A percentile compares a stretch with the other conserved stretches of the same genome.
These are phyloP conservation scores for Trypanosoma lewisi DNA, from an alignment of 208 protist species.

Conservation along the genomic window DNA sequence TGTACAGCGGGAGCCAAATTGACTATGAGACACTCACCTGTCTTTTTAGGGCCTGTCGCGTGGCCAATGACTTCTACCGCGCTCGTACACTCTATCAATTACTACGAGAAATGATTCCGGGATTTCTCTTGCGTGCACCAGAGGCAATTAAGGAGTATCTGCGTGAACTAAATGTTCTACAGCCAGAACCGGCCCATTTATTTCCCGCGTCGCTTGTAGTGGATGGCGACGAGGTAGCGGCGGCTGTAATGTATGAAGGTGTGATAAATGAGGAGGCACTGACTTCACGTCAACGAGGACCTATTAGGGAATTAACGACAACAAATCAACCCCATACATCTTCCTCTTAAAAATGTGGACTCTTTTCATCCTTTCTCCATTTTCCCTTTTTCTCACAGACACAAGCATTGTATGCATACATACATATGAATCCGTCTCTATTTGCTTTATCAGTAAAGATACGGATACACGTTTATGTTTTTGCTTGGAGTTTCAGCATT, in stretches of 20 bases:
- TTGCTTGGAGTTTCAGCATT: not conserved
- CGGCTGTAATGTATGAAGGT: conserved; percentile 8
- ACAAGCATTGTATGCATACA: not conserved
- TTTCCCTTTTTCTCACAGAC: not conserved
- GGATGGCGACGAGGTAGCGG: not conserved
- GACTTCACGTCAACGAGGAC: conserved; percentile 2
- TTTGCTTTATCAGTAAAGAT: no score
- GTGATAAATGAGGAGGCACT: conserved; percentile 15
- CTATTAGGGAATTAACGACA: conserved; percentile 26
- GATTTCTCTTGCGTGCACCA: conserved; percentile 74
- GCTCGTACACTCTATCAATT: conserved; percentile 73
- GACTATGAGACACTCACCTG: conserved; percentile 71
- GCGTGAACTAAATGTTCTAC: conserved; percentile 58
- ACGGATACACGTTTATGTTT: not conserved
- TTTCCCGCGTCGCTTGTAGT: conserved; percentile 26
- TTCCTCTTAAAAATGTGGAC: no score
- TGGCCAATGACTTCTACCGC: conserved; percentile 75
- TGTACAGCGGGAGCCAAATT: conserved; percentile 75
- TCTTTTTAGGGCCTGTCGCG: conserved; percentile 74
- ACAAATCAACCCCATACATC: not conserved
- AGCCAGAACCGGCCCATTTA: conserved; percentile 46
- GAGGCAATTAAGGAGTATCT: conserved; percentile 46
- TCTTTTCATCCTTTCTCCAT: no score
- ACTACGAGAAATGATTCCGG: conserved; percentile 71
- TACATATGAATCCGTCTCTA: no score